Percentiles rank a stretch among this genome's conserved stretches.
These are phyloP conservation scores for Crucihimalaya himalaica DNA, from an alignment of 345 rosid species.

Conservation along the genomic window DNA sequence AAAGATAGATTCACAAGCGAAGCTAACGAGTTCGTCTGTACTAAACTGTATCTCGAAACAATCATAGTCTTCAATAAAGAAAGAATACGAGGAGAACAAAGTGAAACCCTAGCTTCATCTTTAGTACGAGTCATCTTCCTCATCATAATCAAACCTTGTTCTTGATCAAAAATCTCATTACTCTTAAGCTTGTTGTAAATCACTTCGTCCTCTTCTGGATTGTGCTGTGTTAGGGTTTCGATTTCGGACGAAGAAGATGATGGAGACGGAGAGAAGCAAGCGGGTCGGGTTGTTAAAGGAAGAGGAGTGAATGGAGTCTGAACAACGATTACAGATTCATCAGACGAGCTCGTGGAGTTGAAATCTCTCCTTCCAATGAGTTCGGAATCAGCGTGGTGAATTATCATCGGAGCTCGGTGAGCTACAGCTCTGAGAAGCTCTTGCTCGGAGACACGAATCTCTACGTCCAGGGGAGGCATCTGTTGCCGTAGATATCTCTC, in stretches of 20 bases:
- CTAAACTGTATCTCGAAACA: constrained; percentile 29
- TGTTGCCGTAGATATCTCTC: constrained; percentile 48
- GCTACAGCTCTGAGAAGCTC: constrained; percentile 68
- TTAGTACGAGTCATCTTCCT: constrained; percentile 36
- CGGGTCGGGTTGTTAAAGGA: constrained; percentile 73
- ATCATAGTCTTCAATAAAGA: constrained; percentile 17
- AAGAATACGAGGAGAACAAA: constrained; percentile 31
- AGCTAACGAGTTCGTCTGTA: constrained; percentile 48
- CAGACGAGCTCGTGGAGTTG: constrained; percentile 55
- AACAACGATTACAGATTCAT: constrained; percentile 57
- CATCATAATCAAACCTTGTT: constrained; percentile 41
- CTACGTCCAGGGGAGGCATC: constrained; percentile 40
- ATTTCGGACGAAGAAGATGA: constrained; percentile 55
- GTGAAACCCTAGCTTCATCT: constrained; percentile 32
- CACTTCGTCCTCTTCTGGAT: constrained; percentile 37
- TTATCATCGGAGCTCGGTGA: constrained; percentile 44
- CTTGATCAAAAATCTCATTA: constrained; percentile 27
- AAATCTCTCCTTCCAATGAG: constrained; percentile 36
- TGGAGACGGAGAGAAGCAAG: constrained; percentile 71
- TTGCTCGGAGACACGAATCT: constrained; percentile 63
- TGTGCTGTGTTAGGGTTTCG: constrained; percentile 26
- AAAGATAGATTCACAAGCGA: constrained; percentile 73
- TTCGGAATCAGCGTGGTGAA: constrained; percentile 62
- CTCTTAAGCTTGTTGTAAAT: constrained; percentile 35
- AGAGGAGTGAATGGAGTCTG: constrained; percentile 65